Evolutionary conservation across 257 asterid genomes (phyloP).

Genomic region (Lantana camara): DNA sequence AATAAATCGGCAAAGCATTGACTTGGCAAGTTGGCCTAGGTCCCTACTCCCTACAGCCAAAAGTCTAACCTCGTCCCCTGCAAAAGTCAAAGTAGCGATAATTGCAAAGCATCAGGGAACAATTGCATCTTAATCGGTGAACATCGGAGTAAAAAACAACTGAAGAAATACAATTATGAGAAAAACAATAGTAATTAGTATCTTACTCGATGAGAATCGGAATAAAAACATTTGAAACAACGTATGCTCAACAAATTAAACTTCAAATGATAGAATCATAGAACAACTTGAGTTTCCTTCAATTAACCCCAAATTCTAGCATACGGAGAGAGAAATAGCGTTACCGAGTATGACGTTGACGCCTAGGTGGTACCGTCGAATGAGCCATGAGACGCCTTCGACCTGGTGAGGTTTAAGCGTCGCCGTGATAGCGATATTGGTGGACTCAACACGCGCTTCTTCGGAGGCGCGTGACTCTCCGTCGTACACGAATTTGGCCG

Average conservation of each 20-base stretch:
- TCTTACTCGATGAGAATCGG: too few species aligned
- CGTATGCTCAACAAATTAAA: not conserved
- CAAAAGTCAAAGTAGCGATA: conserved; percentile 25
- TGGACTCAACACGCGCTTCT: conserved; percentile 29
- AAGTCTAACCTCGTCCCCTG: conserved; percentile 93
- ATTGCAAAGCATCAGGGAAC: not conserved
- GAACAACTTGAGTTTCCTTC: not conserved
- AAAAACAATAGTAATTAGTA: not conserved
- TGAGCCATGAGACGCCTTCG: conserved; percentile 89
- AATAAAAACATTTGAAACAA: not conserved
- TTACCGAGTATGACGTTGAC: conserved; percentile 90
- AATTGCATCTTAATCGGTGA: not conserved
- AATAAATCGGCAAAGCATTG: conserved; percentile 9
- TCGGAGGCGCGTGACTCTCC: conserved; percentile 47
- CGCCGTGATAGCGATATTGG: conserved; percentile 59
- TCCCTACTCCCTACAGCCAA: conserved; percentile 2
- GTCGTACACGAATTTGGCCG: conserved; percentile 70
- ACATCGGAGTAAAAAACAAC: not conserved
- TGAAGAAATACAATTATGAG: not conserved
- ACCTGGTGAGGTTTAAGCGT: conserved; percentile 82
- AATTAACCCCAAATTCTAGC: not conserved
- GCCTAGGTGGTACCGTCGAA: conserved; percentile 73
- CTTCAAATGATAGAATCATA: not conserved
- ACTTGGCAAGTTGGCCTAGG: conserved; percentile 20
- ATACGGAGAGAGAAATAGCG: not conserved